phyloP scores from a whole-genome alignment of 2,329 filamentous ascomycete genomes.

The Aureobasidium sp. region DNA sequence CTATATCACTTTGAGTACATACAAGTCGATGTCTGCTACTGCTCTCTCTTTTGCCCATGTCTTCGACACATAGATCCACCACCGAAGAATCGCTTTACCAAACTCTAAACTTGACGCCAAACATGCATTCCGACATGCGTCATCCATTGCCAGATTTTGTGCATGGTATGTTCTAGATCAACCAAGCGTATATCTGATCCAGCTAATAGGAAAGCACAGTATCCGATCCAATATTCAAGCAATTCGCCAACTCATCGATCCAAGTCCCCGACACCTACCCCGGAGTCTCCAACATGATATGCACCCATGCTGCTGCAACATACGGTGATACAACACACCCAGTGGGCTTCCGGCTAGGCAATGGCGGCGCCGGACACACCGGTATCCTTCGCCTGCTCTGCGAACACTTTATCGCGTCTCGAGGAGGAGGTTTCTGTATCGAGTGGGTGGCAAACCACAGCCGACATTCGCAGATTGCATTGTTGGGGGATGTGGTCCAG shows the following conservation, averaged over 20 bases:
- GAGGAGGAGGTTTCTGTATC: constrained; percentile 19
- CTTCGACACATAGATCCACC: no score
- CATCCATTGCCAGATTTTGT: neutral
- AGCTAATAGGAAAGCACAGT: neutral
- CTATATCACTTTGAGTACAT: neutral
- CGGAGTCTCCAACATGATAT: neutral
- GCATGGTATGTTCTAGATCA: neutral
- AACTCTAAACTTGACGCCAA: neutral
- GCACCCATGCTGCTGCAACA: neutral
- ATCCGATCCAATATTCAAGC: neutral
- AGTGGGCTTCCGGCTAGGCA: constrained; percentile 21
- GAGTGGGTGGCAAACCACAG: constrained; percentile 23
- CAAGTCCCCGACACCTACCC: neutral
- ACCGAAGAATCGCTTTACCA: no score
- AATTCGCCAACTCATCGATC: neutral
- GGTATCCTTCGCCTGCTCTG: constrained; percentile 19
- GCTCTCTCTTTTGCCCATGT: neutral
- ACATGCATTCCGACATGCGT: neutral
- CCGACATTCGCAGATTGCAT: constrained; percentile 22
- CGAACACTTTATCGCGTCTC: constrained; percentile 18
- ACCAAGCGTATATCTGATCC: no score
- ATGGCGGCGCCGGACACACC: constrained; percentile 23
- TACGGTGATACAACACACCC: constrained; percentile 19
- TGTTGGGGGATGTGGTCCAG: constrained; percentile 22
- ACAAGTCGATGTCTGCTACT: neutral